These are phyloP conservation scores for Heritiera fomes DNA, from an alignment of 345 rosid species.

Conservation along the genomic window DNA sequence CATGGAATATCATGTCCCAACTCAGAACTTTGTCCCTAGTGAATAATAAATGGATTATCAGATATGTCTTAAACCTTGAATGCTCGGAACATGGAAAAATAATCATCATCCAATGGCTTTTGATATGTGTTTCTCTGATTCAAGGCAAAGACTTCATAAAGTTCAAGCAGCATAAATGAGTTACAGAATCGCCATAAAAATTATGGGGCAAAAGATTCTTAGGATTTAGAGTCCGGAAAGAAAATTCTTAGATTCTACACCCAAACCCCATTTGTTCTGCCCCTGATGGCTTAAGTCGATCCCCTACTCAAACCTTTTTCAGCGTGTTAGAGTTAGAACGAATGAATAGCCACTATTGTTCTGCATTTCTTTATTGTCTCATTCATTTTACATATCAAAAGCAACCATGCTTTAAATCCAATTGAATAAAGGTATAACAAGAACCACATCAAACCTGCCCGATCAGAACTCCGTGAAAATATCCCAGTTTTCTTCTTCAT, in stretches of 20 bases:
- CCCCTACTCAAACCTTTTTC: slow-evolving; percentile 20
- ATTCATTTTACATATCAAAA: slow-evolving; percentile 20
- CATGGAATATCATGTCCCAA: not conserved
- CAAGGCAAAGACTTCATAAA: not conserved
- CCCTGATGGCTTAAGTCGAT: slow-evolving; percentile 24
- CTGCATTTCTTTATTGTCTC: slow-evolving; percentile 29
- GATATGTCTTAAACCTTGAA: no score
- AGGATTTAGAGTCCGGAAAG: not conserved
- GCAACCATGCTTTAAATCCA: slow-evolving; percentile 21
- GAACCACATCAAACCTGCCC: slow-evolving; percentile 13
- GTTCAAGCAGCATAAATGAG: not conserved
- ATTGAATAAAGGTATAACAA: not conserved
- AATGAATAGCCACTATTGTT: slow-evolving; percentile 28
- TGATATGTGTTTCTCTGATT: not conserved
- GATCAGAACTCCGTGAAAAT: slow-evolving; percentile 8
- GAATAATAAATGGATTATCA: no score
- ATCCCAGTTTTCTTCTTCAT: slow-evolving; percentile 26
- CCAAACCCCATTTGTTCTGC: slow-evolving; percentile 17
- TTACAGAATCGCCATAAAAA: not conserved
- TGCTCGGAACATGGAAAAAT: no score
- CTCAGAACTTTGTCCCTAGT: not conserved
- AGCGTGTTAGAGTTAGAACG: slow-evolving; percentile 26
- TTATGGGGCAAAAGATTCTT: not conserved
- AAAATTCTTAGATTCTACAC: slow-evolving; percentile 19
- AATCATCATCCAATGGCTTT: not conserved